Evolutionary conservation across 768 basidiomycete genomes (phyloP).

Genomic region (Dacryopinax spathularia): DNA sequence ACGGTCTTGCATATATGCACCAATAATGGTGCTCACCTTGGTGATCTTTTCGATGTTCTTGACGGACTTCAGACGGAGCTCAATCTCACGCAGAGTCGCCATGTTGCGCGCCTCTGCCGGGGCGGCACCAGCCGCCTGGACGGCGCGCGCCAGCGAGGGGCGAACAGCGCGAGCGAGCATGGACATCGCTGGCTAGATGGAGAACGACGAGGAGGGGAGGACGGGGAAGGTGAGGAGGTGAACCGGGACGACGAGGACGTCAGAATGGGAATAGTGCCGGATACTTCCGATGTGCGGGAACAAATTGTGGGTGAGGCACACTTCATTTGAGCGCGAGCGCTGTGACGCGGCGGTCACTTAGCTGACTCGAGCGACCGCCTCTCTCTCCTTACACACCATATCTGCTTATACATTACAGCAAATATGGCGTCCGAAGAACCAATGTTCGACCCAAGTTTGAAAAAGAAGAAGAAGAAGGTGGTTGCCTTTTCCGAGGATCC

Average conservation of each 20-base stretch:
- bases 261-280: neutral
- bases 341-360: neutral
- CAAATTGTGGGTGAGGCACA: neutral
- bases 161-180: constrained; percentile 40
- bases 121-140: constrained; percentile 25
- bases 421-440: constrained; percentile 57
- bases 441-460: constrained; percentile 68
- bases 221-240: neutral
- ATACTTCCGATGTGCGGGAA: neutral
- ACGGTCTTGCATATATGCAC: neutral
- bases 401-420: neutral
- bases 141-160: constrained; percentile 29
- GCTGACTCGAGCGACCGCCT: neutral
- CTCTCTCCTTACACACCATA: neutral
- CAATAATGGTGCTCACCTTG: constrained; percentile 48
- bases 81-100: constrained; percentile 97
- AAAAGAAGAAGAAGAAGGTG: constrained; percentile 55
- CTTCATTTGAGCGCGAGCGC: neutral
- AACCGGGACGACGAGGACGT: neutral
- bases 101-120: constrained; percentile 58
- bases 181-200: constrained; percentile 2
- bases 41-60: constrained; percentile 99
- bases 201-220: neutral
- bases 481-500: constrained; percentile 79
- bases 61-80: constrained; percentile 90